Percentiles rank a stretch among this genome's conserved stretches.
Conservation (phyloP, 176 grass and related monocot genomes). For the Zoysia japonica region DNA sequence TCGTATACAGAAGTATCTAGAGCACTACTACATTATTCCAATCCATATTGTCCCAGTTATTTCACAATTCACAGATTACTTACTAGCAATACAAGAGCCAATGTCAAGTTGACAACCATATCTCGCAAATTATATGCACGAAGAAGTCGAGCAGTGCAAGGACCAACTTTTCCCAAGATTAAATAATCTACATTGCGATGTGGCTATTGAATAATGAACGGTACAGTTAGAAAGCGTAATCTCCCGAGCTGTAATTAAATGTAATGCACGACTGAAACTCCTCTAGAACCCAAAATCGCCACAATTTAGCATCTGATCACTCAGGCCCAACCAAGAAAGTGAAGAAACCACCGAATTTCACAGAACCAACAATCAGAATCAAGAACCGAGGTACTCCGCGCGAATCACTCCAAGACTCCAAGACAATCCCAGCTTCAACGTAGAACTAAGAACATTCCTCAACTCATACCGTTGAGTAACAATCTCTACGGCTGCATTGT, state of each 20-base stretch:
- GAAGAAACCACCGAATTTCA: not conserved
- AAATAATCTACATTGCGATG: not conserved
- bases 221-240: not conserved
- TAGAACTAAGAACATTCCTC: slow-evolving; percentile 19
- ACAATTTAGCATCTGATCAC: slow-evolving; percentile 2
- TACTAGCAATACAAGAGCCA: not conserved
- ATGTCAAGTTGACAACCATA: too few relatives aligned
- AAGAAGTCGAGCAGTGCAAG: not conserved
- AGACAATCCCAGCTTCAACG: not conserved
- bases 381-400: slow-evolving; percentile 17
- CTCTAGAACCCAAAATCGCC: slow-evolving; percentile 17
- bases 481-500: not conserved
- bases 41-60: not conserved
- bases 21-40: not conserved
- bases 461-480: slow-evolving; percentile 23
- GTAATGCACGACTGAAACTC: not conserved
- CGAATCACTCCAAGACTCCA: slow-evolving; percentile 14
- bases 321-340: slow-evolving; percentile 29
- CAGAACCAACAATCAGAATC: not conserved
- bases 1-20: not conserved
- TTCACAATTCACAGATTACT: not conserved
- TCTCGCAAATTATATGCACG: too few relatives aligned
- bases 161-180: not conserved
- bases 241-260: not conserved
- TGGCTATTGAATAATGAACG: slow-evolving; percentile 9